Evolutionary conservation across 441 rosid genomes (phyloP).

Genomic region (Omphalea diandra): DNA sequence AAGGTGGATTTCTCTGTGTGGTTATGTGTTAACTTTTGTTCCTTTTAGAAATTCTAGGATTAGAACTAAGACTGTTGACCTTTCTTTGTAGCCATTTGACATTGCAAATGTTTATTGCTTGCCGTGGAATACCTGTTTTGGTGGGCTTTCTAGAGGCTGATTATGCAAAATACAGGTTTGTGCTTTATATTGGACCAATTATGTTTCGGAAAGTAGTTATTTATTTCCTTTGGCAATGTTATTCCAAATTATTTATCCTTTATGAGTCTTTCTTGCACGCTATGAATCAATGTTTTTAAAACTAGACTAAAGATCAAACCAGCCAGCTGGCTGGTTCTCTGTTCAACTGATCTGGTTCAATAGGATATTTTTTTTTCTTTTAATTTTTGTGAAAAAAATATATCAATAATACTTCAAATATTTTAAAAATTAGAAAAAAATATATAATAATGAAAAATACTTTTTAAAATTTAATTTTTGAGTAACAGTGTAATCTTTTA

Average conservation of each 20-base stretch:
- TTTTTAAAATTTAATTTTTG: no score
- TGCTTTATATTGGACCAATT: no score
- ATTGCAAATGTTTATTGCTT: constrained; percentile 97
- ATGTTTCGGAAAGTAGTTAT: not conserved
- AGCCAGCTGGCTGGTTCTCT: no score
- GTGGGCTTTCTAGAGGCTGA: constrained; percentile 97
- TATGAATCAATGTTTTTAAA: no score
- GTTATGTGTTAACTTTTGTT: constrained; percentile 7
- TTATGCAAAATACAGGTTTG: constrained; percentile 90
- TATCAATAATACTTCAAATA: no score
- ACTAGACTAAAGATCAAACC: no score
- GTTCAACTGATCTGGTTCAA: no score
- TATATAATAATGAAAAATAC: no score
- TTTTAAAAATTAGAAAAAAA: no score
- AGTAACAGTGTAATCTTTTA: no score
- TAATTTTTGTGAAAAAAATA: no score
- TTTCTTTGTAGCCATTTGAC: constrained; percentile 73
- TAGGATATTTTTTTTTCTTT: no score
- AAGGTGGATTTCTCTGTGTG: constrained; percentile 64
- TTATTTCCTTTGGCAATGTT: not conserved
- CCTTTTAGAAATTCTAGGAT: constrained; percentile 20
- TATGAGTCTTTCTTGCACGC: not conserved
- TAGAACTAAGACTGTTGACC: constrained; percentile 28
- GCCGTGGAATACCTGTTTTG: constrained; percentile 90
- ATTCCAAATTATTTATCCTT: not conserved